A percentile compares a stretch with the other conserved stretches of the same genome.
phyloP scores from a whole-genome alignment of 2,329 filamentous ascomycete genomes.

The Penicillium psychrosexuale region DNA sequence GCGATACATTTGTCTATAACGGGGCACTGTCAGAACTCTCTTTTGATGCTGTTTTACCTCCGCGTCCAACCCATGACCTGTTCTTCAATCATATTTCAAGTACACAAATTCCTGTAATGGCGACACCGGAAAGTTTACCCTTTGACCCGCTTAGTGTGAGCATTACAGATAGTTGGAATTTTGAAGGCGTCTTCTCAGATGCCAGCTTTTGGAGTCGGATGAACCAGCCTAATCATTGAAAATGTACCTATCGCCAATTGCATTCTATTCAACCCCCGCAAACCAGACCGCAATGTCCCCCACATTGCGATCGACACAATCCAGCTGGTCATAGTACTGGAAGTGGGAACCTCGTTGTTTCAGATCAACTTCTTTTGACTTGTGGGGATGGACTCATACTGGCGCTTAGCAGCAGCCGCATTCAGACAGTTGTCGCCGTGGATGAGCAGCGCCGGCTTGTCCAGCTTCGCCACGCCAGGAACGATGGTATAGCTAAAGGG shows the following conservation, averaged over 20 bases:
- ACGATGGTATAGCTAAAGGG: slow-evolving; percentile 30
- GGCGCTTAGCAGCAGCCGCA: slow-evolving; percentile 23
- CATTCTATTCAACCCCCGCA: slow-evolving; percentile 13
- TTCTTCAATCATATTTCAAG: slow-evolving; percentile 14
- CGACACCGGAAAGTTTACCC: not conserved
- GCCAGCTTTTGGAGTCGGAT: slow-evolving; percentile 19
- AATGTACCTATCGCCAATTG: not conserved
- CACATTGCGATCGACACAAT: slow-evolving; percentile 28
- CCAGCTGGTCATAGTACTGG: slow-evolving; percentile 29
- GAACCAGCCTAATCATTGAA: slow-evolving; percentile 11
- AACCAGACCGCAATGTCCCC: slow-evolving; percentile 29
- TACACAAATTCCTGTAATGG: not conserved
- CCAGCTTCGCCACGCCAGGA: slow-evolving; percentile 27
- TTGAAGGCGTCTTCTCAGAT: slow-evolving; percentile 12
- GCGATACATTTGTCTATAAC: not conserved
- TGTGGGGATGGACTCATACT: slow-evolving; percentile 6
- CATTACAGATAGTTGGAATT: slow-evolving; percentile 3
- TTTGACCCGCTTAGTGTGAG: slow-evolving; percentile 2
- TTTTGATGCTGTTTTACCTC: slow-evolving; percentile 9
- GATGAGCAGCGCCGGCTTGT: slow-evolving; percentile 30
- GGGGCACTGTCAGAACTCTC: not conserved
- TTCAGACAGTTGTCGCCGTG: slow-evolving; percentile 34
- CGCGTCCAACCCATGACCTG: slow-evolving; percentile 16
- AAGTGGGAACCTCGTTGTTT: slow-evolving; percentile 32
- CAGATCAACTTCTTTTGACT: slow-evolving; percentile 30